Conservation (phyloP, 345 rosid genomes). For the Acer saccharum region DNA sequence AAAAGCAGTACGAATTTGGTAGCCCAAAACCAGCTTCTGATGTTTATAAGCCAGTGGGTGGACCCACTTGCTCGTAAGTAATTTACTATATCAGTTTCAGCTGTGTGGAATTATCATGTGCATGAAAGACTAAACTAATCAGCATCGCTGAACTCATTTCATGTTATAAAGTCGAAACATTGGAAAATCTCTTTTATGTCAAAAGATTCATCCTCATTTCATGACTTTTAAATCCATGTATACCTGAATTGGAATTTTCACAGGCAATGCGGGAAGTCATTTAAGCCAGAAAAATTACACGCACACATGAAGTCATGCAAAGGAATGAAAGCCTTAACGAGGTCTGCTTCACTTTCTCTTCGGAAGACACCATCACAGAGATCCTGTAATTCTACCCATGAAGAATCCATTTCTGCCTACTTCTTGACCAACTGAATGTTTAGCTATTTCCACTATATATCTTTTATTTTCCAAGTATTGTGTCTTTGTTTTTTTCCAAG, state of each 20-base stretch:
- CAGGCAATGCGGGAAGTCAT: conserved; percentile 80
- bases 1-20: conserved; percentile 40
- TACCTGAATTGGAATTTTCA: neutral
- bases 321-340: conserved; percentile 47
- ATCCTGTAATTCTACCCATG: neutral
- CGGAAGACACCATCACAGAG: conserved; percentile 14
- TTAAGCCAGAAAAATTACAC: conserved; percentile 75
- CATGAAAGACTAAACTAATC: neutral
- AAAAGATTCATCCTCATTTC: neutral
- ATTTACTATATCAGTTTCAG: too few species aligned
- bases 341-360: conserved; percentile 15
- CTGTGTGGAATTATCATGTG: too few species aligned
- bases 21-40: conserved; percentile 26
- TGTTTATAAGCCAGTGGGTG: conserved; percentile 44
- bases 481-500: neutral
- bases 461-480: neutral
- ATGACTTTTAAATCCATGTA: neutral
- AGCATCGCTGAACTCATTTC: neutral
- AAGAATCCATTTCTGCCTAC: conserved; percentile 15
- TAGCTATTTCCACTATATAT: neutral
- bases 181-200: neutral
- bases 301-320: conserved; percentile 72
- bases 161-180: neutral
- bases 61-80: conserved; percentile 75
- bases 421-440: conserved; percentile 26